These are phyloP conservation scores for Novymonas esmeraldas DNA, from an alignment of 208 protist species.

Conservation along the genomic window DNA sequence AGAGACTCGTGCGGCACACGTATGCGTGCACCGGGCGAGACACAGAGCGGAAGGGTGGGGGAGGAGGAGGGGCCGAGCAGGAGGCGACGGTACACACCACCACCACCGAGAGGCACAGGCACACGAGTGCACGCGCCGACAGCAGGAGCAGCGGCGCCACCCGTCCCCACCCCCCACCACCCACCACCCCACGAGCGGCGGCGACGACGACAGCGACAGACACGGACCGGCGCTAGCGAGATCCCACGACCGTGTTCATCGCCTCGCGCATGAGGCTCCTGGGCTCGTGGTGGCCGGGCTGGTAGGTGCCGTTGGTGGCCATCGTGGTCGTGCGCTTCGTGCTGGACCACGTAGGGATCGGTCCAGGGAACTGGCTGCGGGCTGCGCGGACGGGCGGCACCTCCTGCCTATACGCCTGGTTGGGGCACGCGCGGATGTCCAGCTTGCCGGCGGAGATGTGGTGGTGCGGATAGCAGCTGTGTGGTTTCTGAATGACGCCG, in stretches of 20 bases:
- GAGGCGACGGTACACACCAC: too few species aligned
- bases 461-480: constrained; percentile 75
- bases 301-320: constrained; percentile 64
- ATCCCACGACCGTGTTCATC: constrained; percentile 30
- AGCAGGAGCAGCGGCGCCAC: too few species aligned
- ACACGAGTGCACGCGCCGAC: too few species aligned
- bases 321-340: constrained; percentile 81
- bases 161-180: too few species aligned
- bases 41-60: too few species aligned
- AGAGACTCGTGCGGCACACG: too few species aligned
- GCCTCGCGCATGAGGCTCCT: constrained; percentile 31
- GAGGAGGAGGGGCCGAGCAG: too few species aligned
- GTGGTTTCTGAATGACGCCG: constrained; percentile 82
- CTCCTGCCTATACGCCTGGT: constrained; percentile 67
- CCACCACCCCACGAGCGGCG: not conserved
- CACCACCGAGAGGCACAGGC: too few species aligned
- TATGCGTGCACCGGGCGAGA: too few species aligned
- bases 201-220: not conserved
- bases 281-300: constrained; percentile 60
- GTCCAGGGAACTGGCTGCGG: constrained; percentile 78
- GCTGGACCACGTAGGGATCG: constrained; percentile 78
- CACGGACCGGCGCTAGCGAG: constrained; percentile 21
- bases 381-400: constrained; percentile 68
- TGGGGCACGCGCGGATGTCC: constrained; percentile 43
- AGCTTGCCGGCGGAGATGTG: constrained; percentile 75